Percentiles rank a stretch among this genome's conserved stretches.
These are phyloP conservation scores for Phytophthora multivora DNA, from an alignment of 352 stramenopile genomes.

Conservation along the genomic window DNA sequence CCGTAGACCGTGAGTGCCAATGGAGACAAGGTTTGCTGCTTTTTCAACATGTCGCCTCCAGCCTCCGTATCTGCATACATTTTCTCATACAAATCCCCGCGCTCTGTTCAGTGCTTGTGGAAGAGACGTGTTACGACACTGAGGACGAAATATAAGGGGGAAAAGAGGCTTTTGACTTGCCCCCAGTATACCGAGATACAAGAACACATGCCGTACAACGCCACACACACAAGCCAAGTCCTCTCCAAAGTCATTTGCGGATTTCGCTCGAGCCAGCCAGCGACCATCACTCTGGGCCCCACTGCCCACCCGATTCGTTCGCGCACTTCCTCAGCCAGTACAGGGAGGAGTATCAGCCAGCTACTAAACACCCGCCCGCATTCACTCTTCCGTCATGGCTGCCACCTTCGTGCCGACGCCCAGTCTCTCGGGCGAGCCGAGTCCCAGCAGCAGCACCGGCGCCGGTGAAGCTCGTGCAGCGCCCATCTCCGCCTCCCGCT, in stretches of 20 bases:
- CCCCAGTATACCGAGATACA: slow-evolving; percentile 25
- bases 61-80: slow-evolving; percentile 27
- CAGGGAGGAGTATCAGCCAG: slow-evolving; percentile 9
- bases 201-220: slow-evolving; percentile 17
- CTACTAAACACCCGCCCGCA: not conserved
- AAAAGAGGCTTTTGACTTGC: slow-evolving; percentile 22
- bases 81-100: slow-evolving; percentile 39
- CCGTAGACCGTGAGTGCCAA: not conserved
- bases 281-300: slow-evolving; percentile 18
- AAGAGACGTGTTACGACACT: slow-evolving; percentile 44
- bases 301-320: not conserved
- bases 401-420: slow-evolving; percentile 32
- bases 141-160: slow-evolving; percentile 33
- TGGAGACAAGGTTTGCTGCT: slow-evolving; percentile 2
- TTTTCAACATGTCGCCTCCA: slow-evolving; percentile 27
- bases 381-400: slow-evolving; percentile 16
- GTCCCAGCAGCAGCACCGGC: slow-evolving; percentile 30
- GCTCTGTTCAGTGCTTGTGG: slow-evolving; percentile 26
- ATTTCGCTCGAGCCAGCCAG: slow-evolving; percentile 34
- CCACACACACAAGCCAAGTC: slow-evolving; percentile 10
- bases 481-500: slow-evolving; percentile 40
- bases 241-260: slow-evolving; percentile 34
- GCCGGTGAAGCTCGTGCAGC: slow-evolving; percentile 16
- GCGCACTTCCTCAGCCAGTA: slow-evolving; percentile 1
- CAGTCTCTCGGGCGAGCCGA: slow-evolving; percentile 26